Base-by-base conservation (phyloP, 2,329 filamentous ascomycete species). In the Proliferodiscus dingleyae region DNA sequence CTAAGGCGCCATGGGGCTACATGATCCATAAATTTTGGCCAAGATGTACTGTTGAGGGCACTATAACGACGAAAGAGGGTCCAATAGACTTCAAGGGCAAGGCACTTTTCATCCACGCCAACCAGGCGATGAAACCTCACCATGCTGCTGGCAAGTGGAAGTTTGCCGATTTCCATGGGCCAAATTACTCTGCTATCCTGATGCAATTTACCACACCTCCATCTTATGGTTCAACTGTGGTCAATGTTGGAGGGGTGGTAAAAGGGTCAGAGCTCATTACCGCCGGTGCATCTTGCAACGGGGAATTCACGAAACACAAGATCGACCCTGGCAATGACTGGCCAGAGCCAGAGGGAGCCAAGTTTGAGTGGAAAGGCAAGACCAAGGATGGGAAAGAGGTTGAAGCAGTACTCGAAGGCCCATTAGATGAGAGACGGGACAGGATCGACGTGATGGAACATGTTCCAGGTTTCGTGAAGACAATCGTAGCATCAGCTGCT, bases 111-210 rank as follows among this genome's bases (percentile, higher is more conserved):
- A 75, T 85, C 55, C 85, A 93, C 66, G 90, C 89, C 32, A 72
- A 97, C 41, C 93, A 97, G 71, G 93, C 90, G 65, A 97, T 97
- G 91, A 98, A 98, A 77, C 93, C 93, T 32, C 93, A 98, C 67
- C 94, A 98, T 65, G 87, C 89, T 49, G 90, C 91, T 51, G 82
- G 87, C 23, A 81, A 79, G 53, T 98, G 93, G 93, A 95, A 93
- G 69, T 98, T 96, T 71, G 76, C 80, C 67, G 81, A 90, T 69
- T 95, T 95, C 72, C 90, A 97, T 65, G 84, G 87, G 11, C 85
- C 89, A 18, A 88, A 75, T 16, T 86, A 89, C 71, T 93, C 90
- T 22, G 91, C 90, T 22, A 71, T 95, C 55, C 74, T 97, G 73
- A 98, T 98, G 93, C 87, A 97, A 67, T 98, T 83, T 67, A 95